Evolutionary conservation across 2,329 filamentous ascomycete genomes (phyloP).

Genomic region (Paecilomyces sp.): DNA sequence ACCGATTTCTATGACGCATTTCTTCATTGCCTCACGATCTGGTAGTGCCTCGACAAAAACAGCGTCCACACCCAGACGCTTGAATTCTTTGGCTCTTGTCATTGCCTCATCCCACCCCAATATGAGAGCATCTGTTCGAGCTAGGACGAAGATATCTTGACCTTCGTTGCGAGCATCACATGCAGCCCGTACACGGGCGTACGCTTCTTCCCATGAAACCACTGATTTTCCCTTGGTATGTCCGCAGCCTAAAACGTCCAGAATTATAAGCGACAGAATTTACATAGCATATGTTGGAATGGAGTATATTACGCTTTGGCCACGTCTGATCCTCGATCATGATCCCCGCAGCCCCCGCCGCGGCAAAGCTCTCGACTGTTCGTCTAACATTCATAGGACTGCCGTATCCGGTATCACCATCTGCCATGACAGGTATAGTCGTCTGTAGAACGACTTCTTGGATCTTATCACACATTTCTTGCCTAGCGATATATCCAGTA

Average conservation of each 20-base stretch:
- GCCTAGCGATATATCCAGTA: slow-evolving; percentile 44
- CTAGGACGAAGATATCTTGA: slow-evolving; percentile 40
- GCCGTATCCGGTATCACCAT: slow-evolving; percentile 45
- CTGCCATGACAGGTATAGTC: slow-evolving; percentile 36
- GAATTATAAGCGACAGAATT: not conserved
- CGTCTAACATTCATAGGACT: slow-evolving; percentile 42
- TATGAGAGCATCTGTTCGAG: slow-evolving; percentile 33
- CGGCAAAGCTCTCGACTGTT: slow-evolving; percentile 39
- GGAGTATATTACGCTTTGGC: slow-evolving; percentile 35
- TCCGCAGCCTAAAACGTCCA: slow-evolving; percentile 27
- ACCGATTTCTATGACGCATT: slow-evolving; percentile 28
- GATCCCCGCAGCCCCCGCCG: slow-evolving; percentile 30
- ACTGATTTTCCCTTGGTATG: slow-evolving; percentile 43
- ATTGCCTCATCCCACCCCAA: slow-evolving; percentile 39
- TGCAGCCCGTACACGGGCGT: slow-evolving; percentile 40
- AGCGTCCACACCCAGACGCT: slow-evolving; percentile 38
- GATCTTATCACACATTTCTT: slow-evolving; percentile 41
- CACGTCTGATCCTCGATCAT: slow-evolving; percentile 45
- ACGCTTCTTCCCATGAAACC: slow-evolving; percentile 40
- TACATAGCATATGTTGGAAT: not conserved
- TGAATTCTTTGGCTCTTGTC: slow-evolving; percentile 33
- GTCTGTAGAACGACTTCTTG: slow-evolving; percentile 35
- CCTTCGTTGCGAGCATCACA: slow-evolving; percentile 40
- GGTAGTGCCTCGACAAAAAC: slow-evolving; percentile 43
- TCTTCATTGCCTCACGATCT: slow-evolving; percentile 36